These are phyloP conservation scores for Cryphonectria japonica DNA, from an alignment of 2,329 filamentous ascomycete genomes.

Conservation along the genomic window DNA sequence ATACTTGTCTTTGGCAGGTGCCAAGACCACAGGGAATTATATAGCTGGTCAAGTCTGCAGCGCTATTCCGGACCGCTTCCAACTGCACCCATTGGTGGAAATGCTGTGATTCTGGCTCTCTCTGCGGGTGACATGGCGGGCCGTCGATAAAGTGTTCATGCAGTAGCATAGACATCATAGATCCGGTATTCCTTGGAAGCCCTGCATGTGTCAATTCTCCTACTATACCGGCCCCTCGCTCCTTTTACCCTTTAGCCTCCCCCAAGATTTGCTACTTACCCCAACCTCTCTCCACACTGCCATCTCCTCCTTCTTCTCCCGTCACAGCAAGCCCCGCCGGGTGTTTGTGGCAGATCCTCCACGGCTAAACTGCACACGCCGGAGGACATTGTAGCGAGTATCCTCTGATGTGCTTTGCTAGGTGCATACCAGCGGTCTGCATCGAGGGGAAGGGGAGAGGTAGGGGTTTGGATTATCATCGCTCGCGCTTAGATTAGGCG, in stretches of 20 bases:
- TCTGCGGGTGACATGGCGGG: neutral
- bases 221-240: neutral
- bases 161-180: neutral
- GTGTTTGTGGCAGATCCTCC: slow-evolving; percentile 5
- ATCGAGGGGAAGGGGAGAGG: neutral
- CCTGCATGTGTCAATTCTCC: neutral
- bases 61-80: neutral
- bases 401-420: slow-evolving; percentile 5
- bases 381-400: slow-evolving; percentile 14
- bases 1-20: neutral
- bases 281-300: slow-evolving; percentile 4
- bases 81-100: slow-evolving; percentile 20
- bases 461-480: no score
- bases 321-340: neutral
- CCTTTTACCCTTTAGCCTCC: neutral
- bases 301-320: neutral
- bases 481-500: neutral
- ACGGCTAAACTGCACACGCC: slow-evolving; percentile 10
- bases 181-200: neutral
- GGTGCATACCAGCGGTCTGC: neutral
- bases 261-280: neutral
- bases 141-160: neutral
- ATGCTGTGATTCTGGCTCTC: neutral
- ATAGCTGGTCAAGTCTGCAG: neutral
- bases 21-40: slow-evolving; percentile 12